Conservation (phyloP, 116 monocot genomes). For the Iris pallida region DNA sequence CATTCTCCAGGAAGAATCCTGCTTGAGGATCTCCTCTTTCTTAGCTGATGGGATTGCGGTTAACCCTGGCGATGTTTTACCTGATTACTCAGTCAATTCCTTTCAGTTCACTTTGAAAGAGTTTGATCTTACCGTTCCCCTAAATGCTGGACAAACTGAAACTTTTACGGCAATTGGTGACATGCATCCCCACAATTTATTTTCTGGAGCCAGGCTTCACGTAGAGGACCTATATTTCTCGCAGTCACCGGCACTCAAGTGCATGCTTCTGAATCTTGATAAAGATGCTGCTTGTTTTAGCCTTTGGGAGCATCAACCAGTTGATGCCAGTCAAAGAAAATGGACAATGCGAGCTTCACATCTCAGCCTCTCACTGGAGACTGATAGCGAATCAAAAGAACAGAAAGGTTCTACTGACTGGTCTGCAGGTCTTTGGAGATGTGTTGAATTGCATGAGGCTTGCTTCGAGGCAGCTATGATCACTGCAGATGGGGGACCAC, state of each 20-base stretch:
- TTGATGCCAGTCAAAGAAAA: constrained; percentile 93
- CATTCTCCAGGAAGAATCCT: constrained; percentile 93
- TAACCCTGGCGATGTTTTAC: constrained; percentile 60
- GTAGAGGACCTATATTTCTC: constrained; percentile 63
- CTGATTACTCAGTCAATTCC: constrained; percentile 79
- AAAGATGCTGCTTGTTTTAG: constrained; percentile 94
- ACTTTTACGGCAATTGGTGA: constrained; percentile 18
- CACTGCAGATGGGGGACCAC: constrained; percentile 83
- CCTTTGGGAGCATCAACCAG: constrained; percentile 83
- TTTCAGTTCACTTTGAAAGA: constrained; percentile 63
- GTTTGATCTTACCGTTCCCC: constrained; percentile 81
- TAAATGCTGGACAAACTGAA: constrained; percentile 34
- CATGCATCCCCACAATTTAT: constrained; percentile 26
- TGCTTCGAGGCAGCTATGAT: constrained; percentile 95
- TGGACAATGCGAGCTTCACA: constrained; percentile 58
- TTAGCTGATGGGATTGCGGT: constrained; percentile 90
- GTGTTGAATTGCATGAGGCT: constrained; percentile 71
- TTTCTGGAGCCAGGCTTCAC: constrained; percentile 92
- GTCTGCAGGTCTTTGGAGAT: constrained; percentile 63
- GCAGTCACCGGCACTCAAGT: constrained; percentile 71
- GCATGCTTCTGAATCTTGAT: constrained; percentile 80
- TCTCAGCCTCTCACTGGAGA: constrained; percentile 86
- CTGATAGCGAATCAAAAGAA: constrained; percentile 14
- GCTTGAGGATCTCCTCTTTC: constrained; percentile 86
- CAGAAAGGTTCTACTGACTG: constrained; percentile 18